phyloP scores from a whole-genome alignment of 371 early-diverging fungal species.

The Actinomortierella ambigua region DNA sequence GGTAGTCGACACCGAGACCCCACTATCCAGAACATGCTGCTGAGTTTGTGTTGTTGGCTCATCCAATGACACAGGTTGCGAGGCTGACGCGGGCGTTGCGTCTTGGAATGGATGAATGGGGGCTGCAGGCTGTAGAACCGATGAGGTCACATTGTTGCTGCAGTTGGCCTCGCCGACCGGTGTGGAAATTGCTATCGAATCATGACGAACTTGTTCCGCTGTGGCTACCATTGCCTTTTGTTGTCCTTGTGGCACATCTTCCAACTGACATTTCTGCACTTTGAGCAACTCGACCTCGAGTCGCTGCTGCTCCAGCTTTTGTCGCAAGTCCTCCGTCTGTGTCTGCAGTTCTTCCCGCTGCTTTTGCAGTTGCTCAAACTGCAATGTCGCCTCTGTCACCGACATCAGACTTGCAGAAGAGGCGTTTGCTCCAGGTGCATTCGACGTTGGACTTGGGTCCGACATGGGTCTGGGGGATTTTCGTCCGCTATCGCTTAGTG shows the following conservation, averaged over 20 bases:
- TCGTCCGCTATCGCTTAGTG: conserved; percentile 28
- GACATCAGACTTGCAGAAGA: no score
- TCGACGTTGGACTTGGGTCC: conserved; percentile 38
- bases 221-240: not conserved
- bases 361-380: not conserved
- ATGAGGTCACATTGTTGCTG: no score
- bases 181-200: no score
- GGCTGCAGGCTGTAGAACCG: no score
- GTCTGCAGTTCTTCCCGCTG: conserved; percentile 18
- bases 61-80: no score
- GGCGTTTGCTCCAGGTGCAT: not conserved
- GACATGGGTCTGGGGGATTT: conserved; percentile 44
- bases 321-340: conserved; percentile 19
- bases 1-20: conserved; percentile 32
- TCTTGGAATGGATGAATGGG: no score
- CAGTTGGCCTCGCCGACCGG: no score
- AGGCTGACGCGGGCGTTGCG: no score
- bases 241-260: conserved; percentile 16
- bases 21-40: conserved; percentile 31
- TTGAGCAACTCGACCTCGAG: conserved; percentile 38
- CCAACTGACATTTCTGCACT: conserved; percentile 22
- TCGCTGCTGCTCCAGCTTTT: conserved; percentile 28
- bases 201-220: no score
- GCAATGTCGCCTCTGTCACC: no score
- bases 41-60: conserved; percentile 3